A percentile compares a stretch with the other conserved stretches of the same genome.
phyloP scores from a whole-genome alignment of 148 eudicot species.

The Cornus suecica region DNA sequence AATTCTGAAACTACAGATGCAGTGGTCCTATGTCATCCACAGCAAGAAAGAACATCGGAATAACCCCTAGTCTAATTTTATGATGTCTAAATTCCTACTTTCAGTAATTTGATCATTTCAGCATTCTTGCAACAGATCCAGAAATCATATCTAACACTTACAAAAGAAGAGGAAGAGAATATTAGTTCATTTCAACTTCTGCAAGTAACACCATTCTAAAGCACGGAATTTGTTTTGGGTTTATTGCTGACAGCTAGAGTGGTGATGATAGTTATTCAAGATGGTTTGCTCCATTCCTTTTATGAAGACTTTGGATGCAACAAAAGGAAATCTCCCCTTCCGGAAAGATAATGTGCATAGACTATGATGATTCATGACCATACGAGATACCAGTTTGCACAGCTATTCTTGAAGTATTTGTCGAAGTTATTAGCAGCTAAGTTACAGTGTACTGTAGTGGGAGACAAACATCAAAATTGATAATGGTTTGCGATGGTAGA shows the following conservation, averaged over 20 bases:
- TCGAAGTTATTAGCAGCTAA: no score
- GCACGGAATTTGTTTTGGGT: not conserved
- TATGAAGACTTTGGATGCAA: no score
- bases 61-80: not conserved
- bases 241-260: no score
- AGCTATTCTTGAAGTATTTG: no score
- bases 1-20: not conserved
- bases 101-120: not conserved
- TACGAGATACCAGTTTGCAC: no score
- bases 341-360: no score
- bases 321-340: no score
- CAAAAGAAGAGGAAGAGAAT: not conserved
- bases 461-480: not conserved
- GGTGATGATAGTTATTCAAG: no score
- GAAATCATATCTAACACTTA: not conserved
- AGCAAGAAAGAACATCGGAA: not conserved
- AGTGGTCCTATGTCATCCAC: not conserved
- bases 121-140: not conserved
- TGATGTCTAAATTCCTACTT: not conserved
- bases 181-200: not conserved
- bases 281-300: no score
- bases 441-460: not conserved
- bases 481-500: not conserved
- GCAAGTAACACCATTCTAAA: not conserved
- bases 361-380: no score